Percentiles rank a stretch among this genome's conserved stretches.
Conservation (phyloP, 2,329 filamentous ascomycete genomes). For the Colletotrichum acutatum region DNA sequence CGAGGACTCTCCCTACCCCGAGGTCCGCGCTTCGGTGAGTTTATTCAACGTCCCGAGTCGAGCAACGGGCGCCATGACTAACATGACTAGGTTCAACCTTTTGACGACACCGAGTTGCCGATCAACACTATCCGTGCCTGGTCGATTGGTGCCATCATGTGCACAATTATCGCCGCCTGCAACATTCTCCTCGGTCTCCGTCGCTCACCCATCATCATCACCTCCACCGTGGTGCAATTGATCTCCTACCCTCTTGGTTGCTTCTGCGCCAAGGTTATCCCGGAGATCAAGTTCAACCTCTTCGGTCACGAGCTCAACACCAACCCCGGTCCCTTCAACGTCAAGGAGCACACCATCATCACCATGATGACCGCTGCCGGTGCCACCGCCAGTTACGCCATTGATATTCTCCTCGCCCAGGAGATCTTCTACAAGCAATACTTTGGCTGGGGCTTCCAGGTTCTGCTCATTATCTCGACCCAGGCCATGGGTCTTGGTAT, state of each 20-base stretch:
- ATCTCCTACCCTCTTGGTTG: constrained; percentile 60
- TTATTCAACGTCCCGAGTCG: too few relatives aligned
- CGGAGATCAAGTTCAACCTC: constrained; percentile 43
- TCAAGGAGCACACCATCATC: constrained; percentile 62
- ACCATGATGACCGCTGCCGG: constrained; percentile 56
- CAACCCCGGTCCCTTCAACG: constrained; percentile 56
- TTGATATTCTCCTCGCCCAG: constrained; percentile 54
- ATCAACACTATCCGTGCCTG: constrained; percentile 70
- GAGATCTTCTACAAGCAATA: constrained; percentile 62
- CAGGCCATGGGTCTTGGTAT: constrained; percentile 68
- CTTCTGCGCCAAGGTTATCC: constrained; percentile 47
- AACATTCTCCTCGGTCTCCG: constrained; percentile 65
- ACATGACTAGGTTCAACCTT: constrained; percentile 17
- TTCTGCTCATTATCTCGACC: constrained; percentile 64
- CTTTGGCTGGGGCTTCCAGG: constrained; percentile 61
- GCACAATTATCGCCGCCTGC: constrained; percentile 66
- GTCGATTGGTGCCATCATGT: constrained; percentile 66
- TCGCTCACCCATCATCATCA: constrained; percentile 62
- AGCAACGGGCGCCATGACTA: constrained; percentile 26
- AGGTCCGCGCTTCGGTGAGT: constrained; percentile 51
- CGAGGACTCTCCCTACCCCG: constrained; percentile 68
- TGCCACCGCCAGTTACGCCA: constrained; percentile 47
- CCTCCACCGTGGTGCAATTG: constrained; percentile 65
- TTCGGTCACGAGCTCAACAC: constrained; percentile 48
- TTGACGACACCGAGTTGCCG: constrained; percentile 61